Evolutionary conservation across 495 filamentous ascomycete genomes (phyloP), one percentile per base, ranked within the genome.

Genomic region (Tuber aestivum): DNA sequence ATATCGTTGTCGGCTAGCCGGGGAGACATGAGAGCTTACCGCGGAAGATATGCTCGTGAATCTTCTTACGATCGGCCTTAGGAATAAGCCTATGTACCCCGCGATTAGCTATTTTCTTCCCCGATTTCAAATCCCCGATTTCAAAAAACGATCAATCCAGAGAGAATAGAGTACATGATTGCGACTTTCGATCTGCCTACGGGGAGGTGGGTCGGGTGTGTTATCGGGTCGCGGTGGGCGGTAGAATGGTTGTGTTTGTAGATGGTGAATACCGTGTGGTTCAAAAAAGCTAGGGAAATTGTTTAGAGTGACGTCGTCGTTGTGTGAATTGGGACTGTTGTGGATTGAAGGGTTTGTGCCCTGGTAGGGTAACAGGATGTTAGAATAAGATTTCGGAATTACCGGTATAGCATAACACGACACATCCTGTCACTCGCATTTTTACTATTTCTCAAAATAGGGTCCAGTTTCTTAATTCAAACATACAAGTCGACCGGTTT

Each of bases 31-130:
- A 83, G 78, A 88, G 89, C 86, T 79, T 89, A 92, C 90, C 90
- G 83, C 95, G 93, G 91, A 99, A 98, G 91, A 99, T 93, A 91
- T 98, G 97, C 92, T 98, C 93, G 89, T 99, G 96, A 89, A 99
- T 97, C 91, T 95, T 95, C 92, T 98, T 98, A 88, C 95, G 94
- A 88, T 99, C 95, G 86, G 92, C 91, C 90, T 98, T 98, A 84
- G 95, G 95, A 88, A 99, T 99, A 89, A 99, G 91, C 95, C 90
- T 94, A 82, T 48, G 69, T 70, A 68, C 23, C 37, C 38, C 38
- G 70, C 38, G n/a, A 70, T 79, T 72, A 79, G 77, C 73, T 75
- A 68, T 70, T 69, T n/a, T 32, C 70, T 41, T 45, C 71, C 18
- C 44, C 37, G 18, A 18, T 65, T 65, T 35, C 14, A 27, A n/a